A percentile compares a stretch with the other conserved stretches of the same genome.
Conservation (phyloP, 2,329 filamentous ascomycete genomes). For the Chaetomiaceae sp. region DNA sequence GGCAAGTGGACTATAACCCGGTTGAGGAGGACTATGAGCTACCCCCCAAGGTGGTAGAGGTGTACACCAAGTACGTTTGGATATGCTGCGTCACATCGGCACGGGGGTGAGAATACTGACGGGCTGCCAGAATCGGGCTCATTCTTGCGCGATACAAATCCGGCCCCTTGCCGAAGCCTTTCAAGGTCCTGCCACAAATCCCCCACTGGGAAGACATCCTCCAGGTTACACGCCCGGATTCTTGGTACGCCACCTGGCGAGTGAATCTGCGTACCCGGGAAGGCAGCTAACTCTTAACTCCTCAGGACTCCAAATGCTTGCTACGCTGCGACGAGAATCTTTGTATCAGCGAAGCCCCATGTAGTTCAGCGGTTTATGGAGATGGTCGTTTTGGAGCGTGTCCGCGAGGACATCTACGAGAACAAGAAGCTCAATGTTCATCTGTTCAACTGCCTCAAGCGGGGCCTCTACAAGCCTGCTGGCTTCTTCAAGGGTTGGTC, state of each 20-base stretch:
- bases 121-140: slow-evolving; percentile 63
- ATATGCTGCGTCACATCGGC: slow-evolving; percentile 4
- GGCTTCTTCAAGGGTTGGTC: slow-evolving; percentile 80
- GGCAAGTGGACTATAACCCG: slow-evolving; percentile 26
- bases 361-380: slow-evolving; percentile 82
- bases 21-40: slow-evolving; percentile 81
- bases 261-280: no score
- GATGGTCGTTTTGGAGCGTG: slow-evolving; percentile 79
- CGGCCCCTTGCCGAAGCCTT: slow-evolving; percentile 93
- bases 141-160: slow-evolving; percentile 91
- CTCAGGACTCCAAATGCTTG: slow-evolving; percentile 60
- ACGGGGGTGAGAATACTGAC: slow-evolving; percentile 18
- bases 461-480: slow-evolving; percentile 61
- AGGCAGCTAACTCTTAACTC: not conserved
- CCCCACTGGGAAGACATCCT: slow-evolving; percentile 74
- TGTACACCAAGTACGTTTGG: slow-evolving; percentile 74
- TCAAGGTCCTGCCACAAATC: slow-evolving; percentile 92
- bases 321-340: slow-evolving; percentile 88
- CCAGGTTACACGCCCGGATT: slow-evolving; percentile 24
- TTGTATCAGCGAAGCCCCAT: slow-evolving; percentile 76
- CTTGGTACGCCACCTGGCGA: slow-evolving; percentile 11
- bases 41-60: slow-evolving; percentile 86
- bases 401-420: slow-evolving; percentile 92
- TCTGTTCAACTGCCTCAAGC: slow-evolving; percentile 90
- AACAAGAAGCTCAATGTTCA: slow-evolving; percentile 94